Evolutionary conservation across 176 grass and related monocot genomes (phyloP).

Genomic region (Puya raimondii): DNA sequence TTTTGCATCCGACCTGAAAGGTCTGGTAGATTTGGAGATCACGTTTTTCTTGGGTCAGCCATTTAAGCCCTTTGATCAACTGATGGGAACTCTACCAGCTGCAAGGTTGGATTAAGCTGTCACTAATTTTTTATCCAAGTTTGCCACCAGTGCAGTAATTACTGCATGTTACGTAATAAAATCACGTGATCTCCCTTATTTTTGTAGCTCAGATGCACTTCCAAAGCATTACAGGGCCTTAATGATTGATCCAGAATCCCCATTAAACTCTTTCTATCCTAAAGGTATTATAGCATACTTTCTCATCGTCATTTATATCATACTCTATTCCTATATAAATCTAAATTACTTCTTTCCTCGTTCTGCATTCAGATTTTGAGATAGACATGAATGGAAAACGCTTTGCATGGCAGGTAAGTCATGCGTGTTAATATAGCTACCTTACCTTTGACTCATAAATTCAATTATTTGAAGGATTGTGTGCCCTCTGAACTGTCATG

Average conservation of each 20-base stretch:
- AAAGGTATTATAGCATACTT: slow-evolving; percentile 32
- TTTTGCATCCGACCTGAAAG: slow-evolving; percentile 85
- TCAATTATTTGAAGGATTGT: slow-evolving; percentile 12
- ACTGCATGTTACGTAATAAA: slow-evolving; percentile 16
- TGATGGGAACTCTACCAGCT: slow-evolving; percentile 97
- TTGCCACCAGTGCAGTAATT: background rate
- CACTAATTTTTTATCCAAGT: slow-evolving; percentile 2
- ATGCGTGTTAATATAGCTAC: background rate
- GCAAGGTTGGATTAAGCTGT: slow-evolving; percentile 46
- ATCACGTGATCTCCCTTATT: slow-evolving; percentile 22
- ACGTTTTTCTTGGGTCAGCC: slow-evolving; percentile 99
- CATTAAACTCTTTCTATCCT: slow-evolving; percentile 84
- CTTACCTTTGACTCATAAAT: slow-evolving; percentile 7
- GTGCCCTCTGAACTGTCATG: slow-evolving; percentile 25
- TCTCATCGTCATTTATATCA: background rate
- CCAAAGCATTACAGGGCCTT: slow-evolving; percentile 72
- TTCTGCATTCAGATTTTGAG: slow-evolving; percentile 69
- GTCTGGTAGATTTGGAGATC: slow-evolving; percentile 85
- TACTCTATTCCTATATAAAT: slow-evolving; percentile 1
- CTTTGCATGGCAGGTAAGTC: slow-evolving; percentile 92
- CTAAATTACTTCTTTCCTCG: slow-evolving; percentile 20
- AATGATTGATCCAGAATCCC: slow-evolving; percentile 73
- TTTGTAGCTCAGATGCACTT: slow-evolving; percentile 79
- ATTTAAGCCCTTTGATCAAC: slow-evolving; percentile 99
- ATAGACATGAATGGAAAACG: slow-evolving; percentile 99